These are phyloP conservation scores for Akebia trifoliata DNA, from an alignment of 164 flowering plant genomes.

Conservation along the genomic window DNA sequence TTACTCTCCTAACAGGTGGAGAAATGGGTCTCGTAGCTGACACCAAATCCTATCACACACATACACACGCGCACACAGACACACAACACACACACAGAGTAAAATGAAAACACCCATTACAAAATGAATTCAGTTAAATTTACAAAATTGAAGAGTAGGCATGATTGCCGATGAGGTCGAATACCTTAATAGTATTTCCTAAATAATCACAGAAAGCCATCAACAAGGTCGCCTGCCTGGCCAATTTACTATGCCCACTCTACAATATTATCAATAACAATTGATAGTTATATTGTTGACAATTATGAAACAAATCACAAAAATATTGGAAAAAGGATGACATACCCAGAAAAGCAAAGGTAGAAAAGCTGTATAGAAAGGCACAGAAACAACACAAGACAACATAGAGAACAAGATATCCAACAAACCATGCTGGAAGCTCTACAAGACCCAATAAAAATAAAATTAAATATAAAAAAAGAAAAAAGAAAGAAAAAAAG, in stretches of 20 bases:
- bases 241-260: constrained; percentile 97
- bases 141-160: no score
- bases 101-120: no score
- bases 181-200: constrained; percentile 84
- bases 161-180: no score
- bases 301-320: no score
- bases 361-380: constrained; percentile 95
- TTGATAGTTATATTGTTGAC: no score
- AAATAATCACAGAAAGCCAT: constrained; percentile 94
- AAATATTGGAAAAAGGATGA: constrained; percentile 5
- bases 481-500: neutral
- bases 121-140: neutral
- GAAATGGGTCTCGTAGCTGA: constrained; percentile 95
- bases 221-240: constrained; percentile 92
- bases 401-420: constrained; percentile 75
- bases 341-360: constrained; percentile 96
- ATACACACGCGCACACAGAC: no score
- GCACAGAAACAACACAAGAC: constrained; percentile 95
- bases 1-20: constrained; percentile 85
- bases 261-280: constrained; percentile 33
- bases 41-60: constrained; percentile 59
- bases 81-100: no score
- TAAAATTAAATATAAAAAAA: neutral
- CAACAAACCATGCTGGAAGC: constrained; percentile 51
- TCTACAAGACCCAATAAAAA: constrained; percentile 45